Conservation (phyloP, 2,329 filamentous ascomycete genomes). For the Didymella pinodella region DNA sequence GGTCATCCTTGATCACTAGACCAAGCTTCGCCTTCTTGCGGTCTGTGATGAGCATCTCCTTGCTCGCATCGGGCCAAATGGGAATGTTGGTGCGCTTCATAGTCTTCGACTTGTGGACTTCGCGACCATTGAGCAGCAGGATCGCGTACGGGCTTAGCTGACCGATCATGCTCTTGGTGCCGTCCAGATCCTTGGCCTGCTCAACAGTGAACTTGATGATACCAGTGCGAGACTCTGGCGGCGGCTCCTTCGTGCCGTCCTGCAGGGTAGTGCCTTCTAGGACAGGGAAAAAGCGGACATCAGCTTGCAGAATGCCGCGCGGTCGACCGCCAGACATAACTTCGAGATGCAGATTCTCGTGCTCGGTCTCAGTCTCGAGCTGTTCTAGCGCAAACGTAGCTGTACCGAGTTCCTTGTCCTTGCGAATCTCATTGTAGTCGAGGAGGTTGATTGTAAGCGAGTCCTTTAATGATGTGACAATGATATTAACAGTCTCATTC, state of each 20-base stretch:
- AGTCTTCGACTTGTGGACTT: slow-evolving; percentile 87
- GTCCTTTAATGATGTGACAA: slow-evolving; percentile 90
- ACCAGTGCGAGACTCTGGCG: slow-evolving; percentile 90
- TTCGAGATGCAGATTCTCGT: slow-evolving; percentile 86
- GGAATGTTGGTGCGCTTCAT: slow-evolving; percentile 97
- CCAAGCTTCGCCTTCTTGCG: slow-evolving; percentile 89
- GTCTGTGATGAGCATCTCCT: slow-evolving; percentile 95
- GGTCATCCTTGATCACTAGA: slow-evolving; percentile 93
- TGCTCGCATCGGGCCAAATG: slow-evolving; percentile 90
- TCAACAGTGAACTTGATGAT: slow-evolving; percentile 93
- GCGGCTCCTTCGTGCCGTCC: slow-evolving; percentile 79
- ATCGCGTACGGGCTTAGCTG: slow-evolving; percentile 89
- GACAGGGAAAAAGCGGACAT: slow-evolving; percentile 95
- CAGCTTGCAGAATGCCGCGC: slow-evolving; percentile 79
- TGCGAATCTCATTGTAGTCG: slow-evolving; percentile 95
- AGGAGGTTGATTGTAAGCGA: slow-evolving; percentile 83
- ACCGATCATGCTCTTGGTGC: slow-evolving; percentile 89
- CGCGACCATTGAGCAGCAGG: slow-evolving; percentile 89
- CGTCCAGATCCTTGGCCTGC: slow-evolving; percentile 95
- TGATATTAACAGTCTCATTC: slow-evolving; percentile 97
- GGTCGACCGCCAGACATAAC: slow-evolving; percentile 84
- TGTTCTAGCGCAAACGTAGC: slow-evolving; percentile 86
- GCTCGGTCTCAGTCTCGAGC: slow-evolving; percentile 76
- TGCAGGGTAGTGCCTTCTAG: slow-evolving; percentile 74
- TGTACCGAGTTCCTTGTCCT: slow-evolving; percentile 92